A percentile compares a stretch with the other conserved stretches of the same genome.
Conservation (phyloP, 208 protist species). For the Wallacemonas collosoma region DNA sequence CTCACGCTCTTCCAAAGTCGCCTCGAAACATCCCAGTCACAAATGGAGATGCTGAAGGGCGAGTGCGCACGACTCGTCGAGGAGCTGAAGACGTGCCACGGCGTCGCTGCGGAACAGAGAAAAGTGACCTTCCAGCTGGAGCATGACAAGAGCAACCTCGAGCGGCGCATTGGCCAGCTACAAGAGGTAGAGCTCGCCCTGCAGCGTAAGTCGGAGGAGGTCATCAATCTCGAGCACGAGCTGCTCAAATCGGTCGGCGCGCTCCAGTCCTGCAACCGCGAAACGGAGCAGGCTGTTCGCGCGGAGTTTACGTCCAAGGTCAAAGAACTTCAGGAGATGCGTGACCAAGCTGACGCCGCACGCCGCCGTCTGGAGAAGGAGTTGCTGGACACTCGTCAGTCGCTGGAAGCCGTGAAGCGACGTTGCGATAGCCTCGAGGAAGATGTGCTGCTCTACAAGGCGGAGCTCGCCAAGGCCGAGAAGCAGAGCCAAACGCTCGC, state of each 20-base stretch:
- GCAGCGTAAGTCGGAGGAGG: constrained; percentile 60
- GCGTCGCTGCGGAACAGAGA: constrained; percentile 47
- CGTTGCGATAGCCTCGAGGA: constrained; percentile 39
- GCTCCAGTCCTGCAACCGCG: constrained; percentile 74
- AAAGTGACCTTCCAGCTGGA: constrained; percentile 59
- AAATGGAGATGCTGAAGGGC: constrained; percentile 68
- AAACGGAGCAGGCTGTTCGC: constrained; percentile 80
- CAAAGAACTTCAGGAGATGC: constrained; percentile 67
- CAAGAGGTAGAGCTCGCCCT: constrained; percentile 61
- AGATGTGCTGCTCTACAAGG: constrained; percentile 53
- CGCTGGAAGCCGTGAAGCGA: constrained; percentile 52
- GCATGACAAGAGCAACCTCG: constrained; percentile 59
- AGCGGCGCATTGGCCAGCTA: constrained; percentile 45
- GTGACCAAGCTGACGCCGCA: constrained; percentile 63
- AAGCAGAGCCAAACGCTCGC: constrained; percentile 42
- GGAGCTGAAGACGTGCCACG: constrained; percentile 54
- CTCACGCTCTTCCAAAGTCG: constrained; percentile 64
- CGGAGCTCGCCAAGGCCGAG: constrained; percentile 52
- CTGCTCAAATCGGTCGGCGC: constrained; percentile 61
- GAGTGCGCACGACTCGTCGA: constrained; percentile 75
- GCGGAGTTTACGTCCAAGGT: constrained; percentile 72
- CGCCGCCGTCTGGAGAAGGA: constrained; percentile 60
- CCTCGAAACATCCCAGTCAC: constrained; percentile 58
- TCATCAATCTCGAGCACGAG: constrained; percentile 60
- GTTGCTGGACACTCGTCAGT: constrained; percentile 46